These are phyloP conservation scores for Galerina sulciceps DNA, from an alignment of 768 basidiomycete genomes.

Conservation along the genomic window DNA sequence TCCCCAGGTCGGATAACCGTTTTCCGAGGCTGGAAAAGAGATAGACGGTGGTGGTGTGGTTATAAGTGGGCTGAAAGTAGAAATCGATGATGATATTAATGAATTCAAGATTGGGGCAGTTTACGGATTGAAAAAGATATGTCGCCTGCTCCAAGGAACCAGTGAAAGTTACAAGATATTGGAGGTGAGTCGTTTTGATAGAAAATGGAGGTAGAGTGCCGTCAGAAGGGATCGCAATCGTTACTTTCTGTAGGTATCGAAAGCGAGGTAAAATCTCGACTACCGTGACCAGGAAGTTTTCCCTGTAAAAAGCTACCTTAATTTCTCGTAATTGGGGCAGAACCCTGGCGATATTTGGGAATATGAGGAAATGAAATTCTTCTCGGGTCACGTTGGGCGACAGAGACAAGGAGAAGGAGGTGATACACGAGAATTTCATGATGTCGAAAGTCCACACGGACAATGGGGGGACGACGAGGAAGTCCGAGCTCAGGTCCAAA, in stretches of 20 bases:
- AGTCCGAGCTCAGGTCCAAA: slow-evolving; percentile 1
- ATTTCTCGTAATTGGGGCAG: slow-evolving; percentile 1
- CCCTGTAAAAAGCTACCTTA: not conserved
- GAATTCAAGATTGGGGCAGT: not conserved
- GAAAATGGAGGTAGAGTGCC: not conserved
- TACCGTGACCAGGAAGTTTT: not conserved
- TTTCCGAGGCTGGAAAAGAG: not conserved
- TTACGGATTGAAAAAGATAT: not conserved
- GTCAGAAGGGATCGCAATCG: not conserved
- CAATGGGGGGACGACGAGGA: slow-evolving; percentile 2
- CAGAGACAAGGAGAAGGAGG: slow-evolving; percentile 1
- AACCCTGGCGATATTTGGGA: not conserved
- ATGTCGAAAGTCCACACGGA: not conserved
- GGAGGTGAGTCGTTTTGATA: not conserved
- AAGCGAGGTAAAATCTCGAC: not conserved
- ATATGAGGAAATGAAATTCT: slow-evolving; percentile 3
- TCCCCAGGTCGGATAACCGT: not conserved
- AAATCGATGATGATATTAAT: not conserved
- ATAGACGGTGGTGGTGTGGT: not conserved
- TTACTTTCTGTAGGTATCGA: not conserved
- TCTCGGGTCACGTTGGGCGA: not conserved
- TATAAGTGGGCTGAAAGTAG: not conserved
- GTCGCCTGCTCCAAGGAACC: not conserved
- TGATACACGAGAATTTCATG: not conserved
- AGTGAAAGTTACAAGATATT: not conserved